Evolutionary conservation across 345 rosid genomes (phyloP).

Genomic region (Acer saccharum): DNA sequence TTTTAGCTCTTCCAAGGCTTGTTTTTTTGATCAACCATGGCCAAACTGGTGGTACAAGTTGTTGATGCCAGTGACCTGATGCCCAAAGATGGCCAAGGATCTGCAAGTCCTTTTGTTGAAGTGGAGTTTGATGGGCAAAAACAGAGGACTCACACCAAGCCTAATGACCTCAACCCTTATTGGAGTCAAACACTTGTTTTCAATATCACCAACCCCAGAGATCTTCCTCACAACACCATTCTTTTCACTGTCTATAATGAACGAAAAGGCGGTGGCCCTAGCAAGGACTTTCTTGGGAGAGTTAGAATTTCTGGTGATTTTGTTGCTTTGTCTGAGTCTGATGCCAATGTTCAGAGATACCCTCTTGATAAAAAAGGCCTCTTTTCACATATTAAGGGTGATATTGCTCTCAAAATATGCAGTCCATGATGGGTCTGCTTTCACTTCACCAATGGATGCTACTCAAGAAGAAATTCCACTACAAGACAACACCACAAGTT

Average conservation of each 20-base stretch:
- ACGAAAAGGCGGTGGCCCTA: slow-evolving; percentile 41
- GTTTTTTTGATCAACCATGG: slow-evolving; percentile 36
- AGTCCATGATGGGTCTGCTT: slow-evolving; percentile 23
- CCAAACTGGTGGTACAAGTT: slow-evolving; percentile 71
- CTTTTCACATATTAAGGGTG: slow-evolving; percentile 78
- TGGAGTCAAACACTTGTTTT: slow-evolving; percentile 81
- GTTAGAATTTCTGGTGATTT: slow-evolving; percentile 69
- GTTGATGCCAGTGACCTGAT: slow-evolving; percentile 73
- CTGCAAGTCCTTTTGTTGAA: slow-evolving; percentile 73
- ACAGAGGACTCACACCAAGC: slow-evolving; percentile 65
- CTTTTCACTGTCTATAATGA: slow-evolving; percentile 64
- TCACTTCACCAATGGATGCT: slow-evolving; percentile 14
- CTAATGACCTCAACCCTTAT: slow-evolving; percentile 64
- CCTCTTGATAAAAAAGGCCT: slow-evolving; percentile 84
- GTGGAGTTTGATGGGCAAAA: slow-evolving; percentile 59
- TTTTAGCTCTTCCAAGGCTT: neutral
- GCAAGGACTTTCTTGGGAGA: slow-evolving; percentile 73
- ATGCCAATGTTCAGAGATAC: slow-evolving; percentile 60
- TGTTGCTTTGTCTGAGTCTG: slow-evolving; percentile 61
- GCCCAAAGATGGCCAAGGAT: slow-evolving; percentile 86
- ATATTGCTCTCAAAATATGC: slow-evolving; percentile 55
- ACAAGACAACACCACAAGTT: slow-evolving; percentile 30
- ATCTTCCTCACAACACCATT: slow-evolving; percentile 50
- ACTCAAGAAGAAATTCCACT: slow-evolving; percentile 26
- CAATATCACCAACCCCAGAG: slow-evolving; percentile 36